Evolutionary conservation across 371 early-diverging fungal species (phyloP).

Genomic region (Syncephalastrum contaminatum): DNA sequence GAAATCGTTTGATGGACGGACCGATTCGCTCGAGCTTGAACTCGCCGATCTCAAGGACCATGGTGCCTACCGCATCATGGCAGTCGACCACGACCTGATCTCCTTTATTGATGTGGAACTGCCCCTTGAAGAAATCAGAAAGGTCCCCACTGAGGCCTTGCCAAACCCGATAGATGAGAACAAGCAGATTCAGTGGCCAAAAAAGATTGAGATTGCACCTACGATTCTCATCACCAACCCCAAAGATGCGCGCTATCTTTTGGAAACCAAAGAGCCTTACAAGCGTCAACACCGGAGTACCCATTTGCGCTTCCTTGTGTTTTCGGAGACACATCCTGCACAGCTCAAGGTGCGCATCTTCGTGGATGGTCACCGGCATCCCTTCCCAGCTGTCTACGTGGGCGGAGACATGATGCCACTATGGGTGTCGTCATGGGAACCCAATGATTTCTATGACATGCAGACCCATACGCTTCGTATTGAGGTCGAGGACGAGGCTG

Average conservation of each 20-base stretch:
- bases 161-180: conserved; percentile 12
- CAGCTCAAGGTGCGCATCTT: conserved; percentile 48
- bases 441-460: conserved; percentile 60
- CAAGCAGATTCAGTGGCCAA: conserved; percentile 26
- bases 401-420: conserved; percentile 61
- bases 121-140: conserved; percentile 46
- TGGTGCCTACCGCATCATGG: conserved; percentile 78
- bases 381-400: conserved; percentile 29
- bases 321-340: conserved; percentile 35
- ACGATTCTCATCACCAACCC: conserved; percentile 86
- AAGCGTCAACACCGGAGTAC: conserved; percentile 56
- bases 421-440: conserved; percentile 74
- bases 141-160: conserved; percentile 26
- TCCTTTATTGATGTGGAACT: conserved; percentile 75
- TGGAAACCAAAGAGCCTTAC: conserved; percentile 74
- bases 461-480: conserved; percentile 60
- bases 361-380: conserved; percentile 42
- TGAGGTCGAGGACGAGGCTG: conserved; percentile 52
- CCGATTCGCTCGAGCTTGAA: conserved; percentile 78
- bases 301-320: conserved; percentile 77
- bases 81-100: conserved; percentile 85
- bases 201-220: conserved; percentile 53
- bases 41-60: conserved; percentile 87
- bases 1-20: conserved; percentile 58
- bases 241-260: conserved; percentile 76